phyloP scores from a whole-genome alignment of 1,284 basidiomycete genomes.

The Cryptococcus maquisensis region DNA sequence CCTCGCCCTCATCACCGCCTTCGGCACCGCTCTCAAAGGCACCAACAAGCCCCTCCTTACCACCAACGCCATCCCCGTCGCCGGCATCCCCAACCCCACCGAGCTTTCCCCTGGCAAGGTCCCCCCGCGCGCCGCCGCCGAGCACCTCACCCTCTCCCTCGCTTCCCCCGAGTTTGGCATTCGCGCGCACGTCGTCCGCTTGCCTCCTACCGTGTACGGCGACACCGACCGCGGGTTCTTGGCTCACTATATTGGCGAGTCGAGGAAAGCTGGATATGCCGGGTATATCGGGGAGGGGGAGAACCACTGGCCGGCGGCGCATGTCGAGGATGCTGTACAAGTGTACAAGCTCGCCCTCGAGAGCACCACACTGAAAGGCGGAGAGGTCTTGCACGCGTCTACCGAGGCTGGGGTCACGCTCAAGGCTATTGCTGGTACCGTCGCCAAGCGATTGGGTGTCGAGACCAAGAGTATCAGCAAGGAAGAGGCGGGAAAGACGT shows the following conservation, averaged over 20 bases:
- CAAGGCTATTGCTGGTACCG: slow-evolving; percentile 17
- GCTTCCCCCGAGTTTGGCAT: slow-evolving; percentile 16
- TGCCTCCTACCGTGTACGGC: slow-evolving; percentile 25
- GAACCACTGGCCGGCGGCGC: slow-evolving; percentile 18
- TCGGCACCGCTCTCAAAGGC: slow-evolving; percentile 19
- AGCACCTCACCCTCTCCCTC: slow-evolving; percentile 2
- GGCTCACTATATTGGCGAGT: slow-evolving; percentile 5
- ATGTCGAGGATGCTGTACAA: slow-evolving; percentile 26
- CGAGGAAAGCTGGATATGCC: slow-evolving; percentile 15
- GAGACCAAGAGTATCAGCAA: slow-evolving; percentile 4
- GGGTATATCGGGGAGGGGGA: slow-evolving; percentile 16
- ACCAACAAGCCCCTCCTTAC: slow-evolving; percentile 24
- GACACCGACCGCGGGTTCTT: slow-evolving; percentile 18
- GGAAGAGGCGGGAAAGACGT: slow-evolving; percentile 15
- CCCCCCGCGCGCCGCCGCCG: slow-evolving; percentile 7
- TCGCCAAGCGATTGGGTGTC: slow-evolving; percentile 17
- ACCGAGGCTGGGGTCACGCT: slow-evolving; percentile 11
- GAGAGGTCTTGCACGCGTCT: slow-evolving; percentile 19
- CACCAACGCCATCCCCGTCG: slow-evolving; percentile 6
- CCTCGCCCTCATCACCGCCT: slow-evolving; percentile 14
- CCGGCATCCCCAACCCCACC: neutral
- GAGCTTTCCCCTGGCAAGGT: neutral
- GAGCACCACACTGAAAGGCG: slow-evolving; percentile 11
- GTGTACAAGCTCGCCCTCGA: slow-evolving; percentile 29
- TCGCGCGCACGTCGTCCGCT: slow-evolving; percentile 17